A percentile compares a stretch with the other conserved stretches of the same genome.
phyloP scores from a whole-genome alignment of 257 asterid species.

The Ballota nigra region DNA sequence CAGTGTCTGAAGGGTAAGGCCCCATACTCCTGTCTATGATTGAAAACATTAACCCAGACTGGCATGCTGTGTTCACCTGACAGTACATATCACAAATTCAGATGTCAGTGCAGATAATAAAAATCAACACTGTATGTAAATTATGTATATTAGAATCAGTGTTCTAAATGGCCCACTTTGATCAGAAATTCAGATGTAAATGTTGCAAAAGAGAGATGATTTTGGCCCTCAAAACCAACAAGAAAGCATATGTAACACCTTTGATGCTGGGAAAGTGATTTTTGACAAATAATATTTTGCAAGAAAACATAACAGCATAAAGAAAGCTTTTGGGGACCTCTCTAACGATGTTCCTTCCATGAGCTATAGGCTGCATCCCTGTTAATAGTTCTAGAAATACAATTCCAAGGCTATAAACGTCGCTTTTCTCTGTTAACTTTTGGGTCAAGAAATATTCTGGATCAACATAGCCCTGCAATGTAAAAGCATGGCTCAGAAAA shows the following conservation, averaged over 20 bases:
- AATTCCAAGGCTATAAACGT: conserved; percentile 83
- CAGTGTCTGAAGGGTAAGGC: conserved; percentile 55
- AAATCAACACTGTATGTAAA: too few species aligned
- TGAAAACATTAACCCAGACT: conserved; percentile 60
- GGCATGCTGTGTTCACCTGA: conserved; percentile 65
- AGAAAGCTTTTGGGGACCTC: conserved; percentile 48
- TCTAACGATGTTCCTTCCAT: conserved; percentile 80
- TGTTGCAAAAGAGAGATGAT: neutral
- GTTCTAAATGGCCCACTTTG: neutral
- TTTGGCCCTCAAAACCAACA: neutral
- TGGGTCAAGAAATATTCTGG: conserved; percentile 80
- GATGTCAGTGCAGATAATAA: conserved; percentile 2
- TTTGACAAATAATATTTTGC: neutral
- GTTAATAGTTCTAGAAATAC: conserved; percentile 83
- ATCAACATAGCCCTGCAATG: conserved; percentile 80
- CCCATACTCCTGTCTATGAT: conserved; percentile 78
- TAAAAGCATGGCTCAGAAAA: neutral
- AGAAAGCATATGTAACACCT: neutral
- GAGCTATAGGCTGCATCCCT: conserved; percentile 82
- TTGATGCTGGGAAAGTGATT: neutral
- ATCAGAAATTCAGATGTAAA: neutral
- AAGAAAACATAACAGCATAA: neutral
- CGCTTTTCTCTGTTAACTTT: conserved; percentile 82
- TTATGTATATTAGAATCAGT: neutral
- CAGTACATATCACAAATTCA: neutral